Conservation (phyloP, 2,329 filamentous ascomycete species). For the Geosmithia morbida region DNA sequence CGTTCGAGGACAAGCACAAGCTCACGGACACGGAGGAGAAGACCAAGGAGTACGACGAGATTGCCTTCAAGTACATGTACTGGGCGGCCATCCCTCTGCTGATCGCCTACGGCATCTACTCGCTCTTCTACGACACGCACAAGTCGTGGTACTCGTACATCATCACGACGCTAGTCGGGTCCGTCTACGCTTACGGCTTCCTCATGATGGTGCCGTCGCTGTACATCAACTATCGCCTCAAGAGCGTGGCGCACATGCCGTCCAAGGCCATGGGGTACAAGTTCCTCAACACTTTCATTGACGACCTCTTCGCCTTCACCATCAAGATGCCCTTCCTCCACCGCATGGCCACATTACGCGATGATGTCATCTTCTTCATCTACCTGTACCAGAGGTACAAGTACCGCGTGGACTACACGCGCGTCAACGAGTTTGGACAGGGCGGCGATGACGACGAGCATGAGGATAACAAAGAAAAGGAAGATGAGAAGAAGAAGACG, state of each 20-base stretch:
- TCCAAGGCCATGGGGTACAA: constrained; percentile 96
- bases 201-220: constrained; percentile 96
- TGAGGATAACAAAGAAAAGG: constrained; percentile 23
- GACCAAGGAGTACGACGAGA: constrained; percentile 96
- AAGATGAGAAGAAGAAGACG: constrained; percentile 20
- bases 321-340: constrained; percentile 98
- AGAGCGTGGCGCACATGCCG: constrained; percentile 93
- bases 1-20: constrained; percentile 93
- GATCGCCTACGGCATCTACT: constrained; percentile 80
- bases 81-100: constrained; percentile 80
- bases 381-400: constrained; percentile 91
- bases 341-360: constrained; percentile 77
- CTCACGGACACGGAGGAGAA: constrained; percentile 92
- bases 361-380: constrained; percentile 96
- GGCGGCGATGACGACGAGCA: constrained; percentile 77
- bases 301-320: constrained; percentile 95
- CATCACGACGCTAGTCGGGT: constrained; percentile 87
- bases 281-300: constrained; percentile 97
- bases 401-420: constrained; percentile 80
- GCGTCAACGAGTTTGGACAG: constrained; percentile 96
- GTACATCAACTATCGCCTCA: constrained; percentile 98
- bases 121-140: constrained; percentile 81
- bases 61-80: constrained; percentile 96
- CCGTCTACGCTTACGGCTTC: constrained; percentile 96
- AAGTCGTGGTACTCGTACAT: constrained; percentile 98